A percentile compares a stretch with the other conserved stretches of the same genome.
Evolutionary conservation across 2,329 filamentous ascomycete genomes (phyloP).

Genomic region (Xylariomycetidae sp.): DNA sequence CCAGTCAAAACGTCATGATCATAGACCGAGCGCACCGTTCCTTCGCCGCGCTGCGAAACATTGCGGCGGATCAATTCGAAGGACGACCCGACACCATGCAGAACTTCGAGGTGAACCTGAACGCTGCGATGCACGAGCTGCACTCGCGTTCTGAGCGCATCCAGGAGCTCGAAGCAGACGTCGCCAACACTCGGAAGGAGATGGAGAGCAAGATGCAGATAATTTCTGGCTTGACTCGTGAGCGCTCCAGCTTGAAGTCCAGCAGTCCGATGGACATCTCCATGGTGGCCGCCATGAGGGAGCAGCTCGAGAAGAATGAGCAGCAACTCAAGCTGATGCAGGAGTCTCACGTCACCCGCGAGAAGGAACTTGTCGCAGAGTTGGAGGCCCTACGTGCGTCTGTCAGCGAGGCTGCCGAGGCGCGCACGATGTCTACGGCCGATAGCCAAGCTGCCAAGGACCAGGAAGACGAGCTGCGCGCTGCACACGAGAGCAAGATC

Average conservation of each 20-base stretch:
- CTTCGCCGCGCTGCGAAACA: slow-evolving; percentile 80
- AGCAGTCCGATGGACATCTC: slow-evolving; percentile 89
- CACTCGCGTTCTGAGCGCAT: slow-evolving; percentile 83
- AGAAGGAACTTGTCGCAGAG: slow-evolving; percentile 68
- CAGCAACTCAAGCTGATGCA: slow-evolving; percentile 70
- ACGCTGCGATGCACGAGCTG: slow-evolving; percentile 87
- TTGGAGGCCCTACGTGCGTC: slow-evolving; percentile 61
- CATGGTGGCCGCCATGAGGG: slow-evolving; percentile 77
- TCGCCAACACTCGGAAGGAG: slow-evolving; percentile 80
- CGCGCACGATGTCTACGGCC: slow-evolving; percentile 9
- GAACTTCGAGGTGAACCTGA: slow-evolving; percentile 87
- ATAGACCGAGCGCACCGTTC: slow-evolving; percentile 90
- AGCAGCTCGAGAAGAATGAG: slow-evolving; percentile 84
- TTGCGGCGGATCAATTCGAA: slow-evolving; percentile 83
- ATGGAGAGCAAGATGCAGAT: slow-evolving; percentile 97
- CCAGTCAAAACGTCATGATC: slow-evolving; percentile 79
- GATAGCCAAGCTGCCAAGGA: slow-evolving; percentile 25
- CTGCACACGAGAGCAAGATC: slow-evolving; percentile 52
- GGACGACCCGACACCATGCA: slow-evolving; percentile 77
- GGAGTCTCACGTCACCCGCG: slow-evolving; percentile 64
- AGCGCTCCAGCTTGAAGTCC: slow-evolving; percentile 79
- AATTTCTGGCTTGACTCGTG: slow-evolving; percentile 87
- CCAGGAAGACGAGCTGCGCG: slow-evolving; percentile 25
- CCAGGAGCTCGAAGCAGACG: slow-evolving; percentile 80
- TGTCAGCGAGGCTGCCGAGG: slow-evolving; percentile 31